Evolutionary conservation across 23 red algal genomes (phyloP), one percentile per base, ranked within the genome.

Genomic region (Chondrus crispus): DNA sequence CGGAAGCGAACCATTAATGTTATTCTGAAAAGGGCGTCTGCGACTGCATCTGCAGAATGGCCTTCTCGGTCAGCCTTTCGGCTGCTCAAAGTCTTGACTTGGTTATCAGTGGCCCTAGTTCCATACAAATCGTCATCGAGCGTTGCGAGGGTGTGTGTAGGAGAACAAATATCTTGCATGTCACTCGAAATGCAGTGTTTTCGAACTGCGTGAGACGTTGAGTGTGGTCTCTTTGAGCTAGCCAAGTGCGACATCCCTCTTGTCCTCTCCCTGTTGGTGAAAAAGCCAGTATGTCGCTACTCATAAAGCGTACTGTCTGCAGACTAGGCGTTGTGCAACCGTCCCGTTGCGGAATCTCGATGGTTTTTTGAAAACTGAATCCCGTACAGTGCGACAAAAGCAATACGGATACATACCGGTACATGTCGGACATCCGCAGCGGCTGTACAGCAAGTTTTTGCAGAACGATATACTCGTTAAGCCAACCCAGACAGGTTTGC

Each of bases 301-400:
- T 43, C 20, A 82, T 82, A 2, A 19, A 82, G 22, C 48, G 78
- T 20, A 82, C 48, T n/a, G 22, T n/a, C 57, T 82, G 9, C 40
- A 50, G 14, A 38, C 40, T 20, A 53, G 30, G 48, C 26, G 47
- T 20, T 24, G 0, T 57, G 48, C 2, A 46, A 22, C 46, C 46
- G 48, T 55, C 0, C 46, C 35, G 20, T 57, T 20, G 28, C 10
- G 57, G 78, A 36, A 57, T 50, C 20, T 51, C 47, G 8, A 58
- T 51, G 52, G 78, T 82, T 57, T 37, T 82, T 37, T 82, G 44
- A 82, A 60, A 82, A 50, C 78, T 2, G 13, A 53, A 60, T 26
- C 78, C 78, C 12, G 78, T 82, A 20, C 24, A 54, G 51, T 58
- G 78, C 30, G 51, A 82, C 46, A 82, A n/a, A 35, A 57, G 30